phyloP scores from a whole-genome alignment of 2,329 filamentous ascomycete species.

The Venturia oleaginea region DNA sequence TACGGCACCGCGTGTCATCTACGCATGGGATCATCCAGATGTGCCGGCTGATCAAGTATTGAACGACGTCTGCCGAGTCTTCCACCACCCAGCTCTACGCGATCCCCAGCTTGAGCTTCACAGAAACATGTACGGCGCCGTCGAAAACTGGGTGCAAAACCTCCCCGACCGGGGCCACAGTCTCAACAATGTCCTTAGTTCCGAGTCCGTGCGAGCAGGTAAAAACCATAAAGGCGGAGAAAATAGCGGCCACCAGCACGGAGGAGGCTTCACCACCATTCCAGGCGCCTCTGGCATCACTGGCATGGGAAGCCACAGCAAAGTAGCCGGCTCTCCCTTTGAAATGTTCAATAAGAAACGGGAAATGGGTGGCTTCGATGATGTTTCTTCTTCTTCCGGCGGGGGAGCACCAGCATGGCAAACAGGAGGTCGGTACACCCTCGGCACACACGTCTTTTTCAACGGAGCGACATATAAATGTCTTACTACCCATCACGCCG shows the following conservation, averaged over 20 bases:
- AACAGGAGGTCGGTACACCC: conserved; percentile 8
- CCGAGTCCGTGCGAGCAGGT: conserved; percentile 72
- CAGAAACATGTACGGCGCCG: conserved; percentile 77
- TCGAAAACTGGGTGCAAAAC: conserved; percentile 70
- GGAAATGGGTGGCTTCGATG: conserved; percentile 11
- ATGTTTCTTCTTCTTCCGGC: not conserved
- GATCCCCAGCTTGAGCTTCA: conserved; percentile 72
- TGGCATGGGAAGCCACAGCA: conserved; percentile 12
- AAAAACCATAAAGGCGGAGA: conserved; percentile 59
- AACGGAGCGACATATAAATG: conserved; percentile 11
- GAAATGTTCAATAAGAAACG: conserved; percentile 16
- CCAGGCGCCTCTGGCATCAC: conserved; percentile 6
- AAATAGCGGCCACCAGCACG: conserved; percentile 14
- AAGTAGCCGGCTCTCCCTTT: conserved; percentile 15
- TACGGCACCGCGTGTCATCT: conserved; percentile 75
- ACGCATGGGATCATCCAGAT: conserved; percentile 83
- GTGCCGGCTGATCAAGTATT: conserved; percentile 77
- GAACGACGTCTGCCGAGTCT: conserved; percentile 69
- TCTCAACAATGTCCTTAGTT: conserved; percentile 67
- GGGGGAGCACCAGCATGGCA: conserved; percentile 11
- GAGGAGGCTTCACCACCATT: conserved; percentile 12
- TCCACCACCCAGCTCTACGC: conserved; percentile 83
- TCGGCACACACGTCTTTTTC: conserved; percentile 2
- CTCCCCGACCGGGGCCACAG: conserved; percentile 55
- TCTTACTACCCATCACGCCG: conserved; percentile 7